A percentile compares a stretch with the other conserved stretches of the same genome.
These are phyloP conservation scores for Saksenaea vasiformis DNA, from an alignment of 371 early-diverging fungal genomes.

Conservation along the genomic window DNA sequence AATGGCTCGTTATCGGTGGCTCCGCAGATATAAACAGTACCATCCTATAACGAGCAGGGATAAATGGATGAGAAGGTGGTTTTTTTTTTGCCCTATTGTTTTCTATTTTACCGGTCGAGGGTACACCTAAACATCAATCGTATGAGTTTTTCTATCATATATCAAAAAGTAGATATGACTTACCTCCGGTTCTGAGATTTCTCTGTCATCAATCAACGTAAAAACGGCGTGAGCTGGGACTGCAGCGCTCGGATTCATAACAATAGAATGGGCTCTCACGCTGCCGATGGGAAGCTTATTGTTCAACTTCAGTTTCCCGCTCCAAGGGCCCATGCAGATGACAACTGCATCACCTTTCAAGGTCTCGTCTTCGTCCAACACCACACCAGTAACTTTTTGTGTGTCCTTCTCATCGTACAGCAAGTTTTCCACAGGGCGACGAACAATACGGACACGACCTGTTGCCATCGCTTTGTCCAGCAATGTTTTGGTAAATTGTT, in stretches of 20 bases:
- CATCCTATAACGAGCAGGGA: conserved; percentile 65
- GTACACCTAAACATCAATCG: conserved; percentile 22
- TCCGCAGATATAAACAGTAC: conserved; percentile 72
- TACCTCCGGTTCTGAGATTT: conserved; percentile 50
- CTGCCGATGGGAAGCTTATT: conserved; percentile 35
- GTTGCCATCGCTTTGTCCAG: conserved; percentile 46
- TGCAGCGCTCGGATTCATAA: conserved; percentile 23
- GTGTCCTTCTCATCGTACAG: conserved; percentile 19
- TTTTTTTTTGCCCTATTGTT: background rate
- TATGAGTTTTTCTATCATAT: background rate
- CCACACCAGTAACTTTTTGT: conserved; percentile 24
- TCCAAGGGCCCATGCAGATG: conserved; percentile 60
- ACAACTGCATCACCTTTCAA: conserved; percentile 38
- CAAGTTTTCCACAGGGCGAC: conserved; percentile 23
- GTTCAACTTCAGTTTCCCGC: conserved; percentile 21
- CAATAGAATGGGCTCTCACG: conserved; percentile 49
- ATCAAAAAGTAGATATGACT: background rate
- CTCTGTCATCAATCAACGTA: conserved; percentile 28
- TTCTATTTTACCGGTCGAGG: conserved; percentile 31
- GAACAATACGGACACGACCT: conserved; percentile 23
- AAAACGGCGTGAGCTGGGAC: conserved; percentile 52
- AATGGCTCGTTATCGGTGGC: conserved; percentile 50
- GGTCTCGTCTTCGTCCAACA: conserved; percentile 25
- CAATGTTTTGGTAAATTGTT: conserved; percentile 49
- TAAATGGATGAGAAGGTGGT: background rate